Conservation (phyloP, 768 basidiomycete genomes). For the Phaeotremella skinneri region DNA sequence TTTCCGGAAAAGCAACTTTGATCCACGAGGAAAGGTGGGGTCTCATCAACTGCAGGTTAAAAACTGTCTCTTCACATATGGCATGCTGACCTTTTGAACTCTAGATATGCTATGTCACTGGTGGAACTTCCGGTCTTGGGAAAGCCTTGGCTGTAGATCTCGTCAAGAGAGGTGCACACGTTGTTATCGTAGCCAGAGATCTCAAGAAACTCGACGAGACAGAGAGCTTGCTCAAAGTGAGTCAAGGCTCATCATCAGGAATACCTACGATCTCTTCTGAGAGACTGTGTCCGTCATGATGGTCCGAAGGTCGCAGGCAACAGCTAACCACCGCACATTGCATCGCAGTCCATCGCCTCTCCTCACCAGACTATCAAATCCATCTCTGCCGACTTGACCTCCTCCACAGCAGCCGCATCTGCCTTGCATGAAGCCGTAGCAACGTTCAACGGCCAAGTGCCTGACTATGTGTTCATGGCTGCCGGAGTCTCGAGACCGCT, state of each 20-base stretch:
- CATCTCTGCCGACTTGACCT: conserved; percentile 66
- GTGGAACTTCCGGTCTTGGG: conserved; percentile 78
- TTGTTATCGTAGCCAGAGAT: conserved; percentile 70
- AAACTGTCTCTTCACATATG: background rate
- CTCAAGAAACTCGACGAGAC: background rate
- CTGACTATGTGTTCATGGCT: conserved; percentile 75
- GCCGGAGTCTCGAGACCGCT: conserved; percentile 67
- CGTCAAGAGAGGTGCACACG: conserved; percentile 67
- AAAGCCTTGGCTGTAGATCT: conserved; percentile 65
- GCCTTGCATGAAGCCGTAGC: conserved; percentile 65
- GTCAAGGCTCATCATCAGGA: no score
- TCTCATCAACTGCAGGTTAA: background rate
- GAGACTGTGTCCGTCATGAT: background rate
- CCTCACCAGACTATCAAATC: conserved; percentile 64
- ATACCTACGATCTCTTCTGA: no score
- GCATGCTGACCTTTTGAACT: background rate
- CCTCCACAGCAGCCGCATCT: conserved; percentile 58
- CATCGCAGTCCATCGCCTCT: conserved; percentile 9
- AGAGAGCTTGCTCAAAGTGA: background rate
- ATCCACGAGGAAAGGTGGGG: conserved; percentile 41
- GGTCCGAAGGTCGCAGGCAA: no score
- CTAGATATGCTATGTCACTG: conserved; percentile 82
- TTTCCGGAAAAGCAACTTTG: conserved; percentile 25
- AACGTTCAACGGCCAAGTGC: conserved; percentile 60
- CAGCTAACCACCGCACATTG: no score